Base-by-base conservation (phyloP, 495 filamentous ascomycete genomes). In the Hyaloscypha hepaticicola region DNA sequence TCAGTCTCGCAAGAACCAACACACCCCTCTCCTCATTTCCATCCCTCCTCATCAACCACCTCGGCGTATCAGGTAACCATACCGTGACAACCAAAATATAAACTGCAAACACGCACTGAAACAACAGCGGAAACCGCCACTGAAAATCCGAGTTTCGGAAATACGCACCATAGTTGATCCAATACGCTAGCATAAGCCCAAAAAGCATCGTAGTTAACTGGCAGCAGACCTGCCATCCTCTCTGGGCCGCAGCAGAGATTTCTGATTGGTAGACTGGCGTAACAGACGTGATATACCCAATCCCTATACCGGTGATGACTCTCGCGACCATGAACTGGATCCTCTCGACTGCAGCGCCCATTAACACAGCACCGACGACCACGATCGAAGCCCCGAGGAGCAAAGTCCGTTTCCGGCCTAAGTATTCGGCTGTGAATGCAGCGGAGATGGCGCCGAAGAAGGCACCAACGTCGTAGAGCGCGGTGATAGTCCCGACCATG, bases 251-350 rank as follows among this genome's bases (percentile, higher is more conserved):
- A 63, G 3, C 19, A 21, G 12, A 25, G 28, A 87, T 90, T 72
- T 93, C 89, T 1, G 88, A 88, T 68, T 91, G 90, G 86, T 87
- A 93, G 1, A 86, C 87, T 0, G 90, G 89, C 19, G 89, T 83
- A 0, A 83, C 87, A 0, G 83, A 81, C 1, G 84, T 85, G 66
- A 86, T 85, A 70, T 88, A 79, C 50, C 85, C 87, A 56, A 87
- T 85, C 3, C 87, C 87, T 58, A 89, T 72, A 7, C 88, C 89
- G 1, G 88, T 88, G 31, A 92, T 77, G 31, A 90, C 73, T 34
- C 88, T 78, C 6, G 85, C 88, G 11, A 86, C 72, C 48, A 90
- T 25, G 85, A 58, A 90, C 73, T 73, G 62, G 77, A 86, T 1
- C 88, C 79, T 3, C 82, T 83, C 21, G 79, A 76, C 70, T 91